phyloP scores from a whole-genome alignment of 2,329 filamentous ascomycete species.

The Alternaria alternata region DNA sequence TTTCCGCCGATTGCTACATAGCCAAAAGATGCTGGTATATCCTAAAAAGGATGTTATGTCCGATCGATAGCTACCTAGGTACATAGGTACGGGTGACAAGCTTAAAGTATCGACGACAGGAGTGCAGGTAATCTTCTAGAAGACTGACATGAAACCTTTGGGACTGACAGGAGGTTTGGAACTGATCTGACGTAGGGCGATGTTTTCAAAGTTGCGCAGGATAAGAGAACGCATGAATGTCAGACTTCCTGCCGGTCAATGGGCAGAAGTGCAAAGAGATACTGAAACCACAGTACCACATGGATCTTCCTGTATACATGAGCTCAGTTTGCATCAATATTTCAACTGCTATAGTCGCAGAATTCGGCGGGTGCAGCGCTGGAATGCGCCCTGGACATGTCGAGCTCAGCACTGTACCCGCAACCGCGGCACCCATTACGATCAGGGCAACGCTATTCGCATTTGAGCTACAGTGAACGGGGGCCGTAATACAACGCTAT shows the following conservation, averaged over 20 bases:
- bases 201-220: constrained; percentile 30
- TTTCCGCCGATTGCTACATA: constrained; percentile 19
- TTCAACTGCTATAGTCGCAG: constrained; percentile 13
- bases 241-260: constrained; percentile 21
- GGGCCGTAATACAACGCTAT: not conserved
- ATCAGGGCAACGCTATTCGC: not conserved
- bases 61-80: constrained; percentile 26
- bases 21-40: constrained; percentile 18
- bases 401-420: not conserved
- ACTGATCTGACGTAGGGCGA: constrained; percentile 24
- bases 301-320: constrained; percentile 20
- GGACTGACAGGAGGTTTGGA: constrained; percentile 32
- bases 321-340: constrained; percentile 19
- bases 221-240: constrained; percentile 39
- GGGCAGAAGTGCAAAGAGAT: constrained; percentile 20
- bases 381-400: not conserved
- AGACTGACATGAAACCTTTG: constrained; percentile 41
- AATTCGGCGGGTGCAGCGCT: constrained; percentile 2
- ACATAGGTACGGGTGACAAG: constrained; percentile 12
- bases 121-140: constrained; percentile 39
- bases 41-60: constrained; percentile 25
- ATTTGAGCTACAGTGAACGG: not conserved
- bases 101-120: constrained; percentile 28
- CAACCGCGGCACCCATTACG: not conserved
- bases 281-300: constrained; percentile 33